These are phyloP conservation scores for Triticum monococcum DNA, from an alignment of 176 grass and related monocot genomes.

Conservation along the genomic window DNA sequence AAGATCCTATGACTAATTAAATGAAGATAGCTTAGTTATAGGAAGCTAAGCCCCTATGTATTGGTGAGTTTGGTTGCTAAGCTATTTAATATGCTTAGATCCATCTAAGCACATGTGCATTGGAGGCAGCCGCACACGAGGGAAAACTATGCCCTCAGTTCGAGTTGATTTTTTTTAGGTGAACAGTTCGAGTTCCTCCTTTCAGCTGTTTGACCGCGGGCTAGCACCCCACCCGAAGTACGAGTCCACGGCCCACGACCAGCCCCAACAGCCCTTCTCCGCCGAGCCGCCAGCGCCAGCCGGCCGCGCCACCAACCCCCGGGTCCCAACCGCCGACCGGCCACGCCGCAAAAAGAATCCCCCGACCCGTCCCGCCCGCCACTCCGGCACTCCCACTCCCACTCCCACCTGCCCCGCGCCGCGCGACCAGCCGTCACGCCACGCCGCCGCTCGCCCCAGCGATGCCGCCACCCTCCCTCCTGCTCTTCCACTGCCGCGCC, in stretches of 20 bases:
- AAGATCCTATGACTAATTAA: too few relatives aligned
- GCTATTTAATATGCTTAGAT: too few relatives aligned
- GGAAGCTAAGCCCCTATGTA: too few relatives aligned
- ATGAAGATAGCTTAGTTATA: too few relatives aligned
- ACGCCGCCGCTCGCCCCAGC: background rate
- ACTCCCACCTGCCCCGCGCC: background rate
- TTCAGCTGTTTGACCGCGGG: background rate
- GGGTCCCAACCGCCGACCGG: background rate
- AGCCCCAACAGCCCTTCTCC: too few relatives aligned
- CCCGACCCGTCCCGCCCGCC: background rate
- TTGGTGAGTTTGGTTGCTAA: too few relatives aligned
- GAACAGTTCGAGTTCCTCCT: background rate
- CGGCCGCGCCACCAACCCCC: conserved; percentile 2
- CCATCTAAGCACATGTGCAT: too few relatives aligned
- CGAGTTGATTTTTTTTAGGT: too few relatives aligned
- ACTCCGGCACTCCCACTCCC: background rate
- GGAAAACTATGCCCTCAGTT: too few relatives aligned
- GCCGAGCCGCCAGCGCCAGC: too few relatives aligned
- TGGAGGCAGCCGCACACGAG: too few relatives aligned
- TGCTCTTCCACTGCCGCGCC: conserved; percentile 34
- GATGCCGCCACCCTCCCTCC: conserved; percentile 44
- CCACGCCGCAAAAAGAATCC: background rate
- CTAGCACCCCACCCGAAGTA: background rate
- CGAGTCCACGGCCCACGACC: too few relatives aligned
- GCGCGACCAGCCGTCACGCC: conserved; percentile 10